Evolutionary conservation across 495 filamentous ascomycete genomes (phyloP), one percentile per base, ranked within the genome.

Genomic region (Daldinia childiae): DNA sequence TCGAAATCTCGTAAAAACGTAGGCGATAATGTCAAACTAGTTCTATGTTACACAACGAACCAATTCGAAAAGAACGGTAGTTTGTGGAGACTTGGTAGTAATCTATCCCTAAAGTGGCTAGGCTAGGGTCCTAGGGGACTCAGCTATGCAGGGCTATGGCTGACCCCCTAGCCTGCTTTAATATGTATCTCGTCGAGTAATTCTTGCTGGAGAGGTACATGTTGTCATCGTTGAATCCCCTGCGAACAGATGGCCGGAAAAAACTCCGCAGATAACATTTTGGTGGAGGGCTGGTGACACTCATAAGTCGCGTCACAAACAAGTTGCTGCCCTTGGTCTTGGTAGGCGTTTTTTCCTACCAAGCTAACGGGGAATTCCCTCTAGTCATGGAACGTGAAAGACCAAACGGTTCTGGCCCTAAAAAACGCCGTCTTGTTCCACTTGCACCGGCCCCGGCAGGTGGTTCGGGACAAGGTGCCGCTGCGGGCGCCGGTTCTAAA

Each of bases 371-470:
- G 24, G 24, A n/a, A n/a, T 5, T n/a, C 24, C 26, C 14, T 26
- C 26, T 11, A 29, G 39, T 32, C 21, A 73, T 73, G 70, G 70
- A 73, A 7, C 41, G 45, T n/a, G 60, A 27, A 38, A 30, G 45
- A 17, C 19, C 19, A 50, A 12, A 41, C 9, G 30, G 26, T n/a
- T 34, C 65, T 9, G 36, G 41, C 12, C 17, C 65, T 26, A 62
- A 38, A 19, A 57, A 45, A 62, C 62, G 56, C 14, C 57, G 39
- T 32, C 65, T 69, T 6, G 15, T 66, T 27, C 65, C 61, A 34
- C 12, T 73, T 6, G 71, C 71, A 64, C 71, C 71, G 15, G 71
- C 71, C 12, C 65, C 71, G n/a, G 45, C 57, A 34, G 58, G 65
- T 7, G 36, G 61, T 17, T 66, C 71, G 2, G 58, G 62, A 2